phyloP scores from a whole-genome alignment of 2,329 filamentous ascomycete species.

The Epichloe bromicola region DNA sequence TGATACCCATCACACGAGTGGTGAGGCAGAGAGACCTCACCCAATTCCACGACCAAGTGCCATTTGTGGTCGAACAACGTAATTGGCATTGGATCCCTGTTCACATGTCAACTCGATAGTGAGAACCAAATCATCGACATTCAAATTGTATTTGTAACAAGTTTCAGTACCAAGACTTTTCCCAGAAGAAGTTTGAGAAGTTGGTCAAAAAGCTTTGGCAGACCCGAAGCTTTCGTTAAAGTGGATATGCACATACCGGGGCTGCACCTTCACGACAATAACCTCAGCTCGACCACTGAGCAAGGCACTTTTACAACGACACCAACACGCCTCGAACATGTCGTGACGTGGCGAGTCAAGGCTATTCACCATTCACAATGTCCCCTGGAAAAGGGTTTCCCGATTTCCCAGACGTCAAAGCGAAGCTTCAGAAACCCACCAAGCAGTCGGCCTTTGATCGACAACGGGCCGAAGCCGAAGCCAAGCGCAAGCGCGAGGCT shows the following conservation, averaged over 20 bases:
- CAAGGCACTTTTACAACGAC: neutral
- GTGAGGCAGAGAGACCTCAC: too few species aligned
- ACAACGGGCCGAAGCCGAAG: conserved; percentile 79
- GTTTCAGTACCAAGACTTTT: too few species aligned
- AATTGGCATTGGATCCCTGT: too few species aligned
- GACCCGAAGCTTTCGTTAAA: too few species aligned
- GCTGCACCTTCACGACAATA: neutral
- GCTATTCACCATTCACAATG: conserved; percentile 20
- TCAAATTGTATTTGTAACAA: too few species aligned
- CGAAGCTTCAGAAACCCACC: conserved; percentile 65
- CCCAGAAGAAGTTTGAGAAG: too few species aligned
- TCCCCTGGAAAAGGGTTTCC: conserved; percentile 33
- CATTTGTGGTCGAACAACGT: too few species aligned
- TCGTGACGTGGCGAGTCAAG: neutral
- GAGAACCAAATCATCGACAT: too few species aligned
- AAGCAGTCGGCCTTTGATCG: conserved; percentile 84
- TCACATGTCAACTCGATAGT: too few species aligned
- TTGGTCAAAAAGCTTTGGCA: too few species aligned
- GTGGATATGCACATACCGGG: conserved; percentile 10
- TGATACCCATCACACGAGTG: too few species aligned
- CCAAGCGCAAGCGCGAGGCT: conserved; percentile 71
- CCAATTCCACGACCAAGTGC: too few species aligned
- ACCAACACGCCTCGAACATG: conserved; percentile 2
- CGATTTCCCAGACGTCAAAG: conserved; percentile 58
- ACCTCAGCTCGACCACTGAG: neutral